A percentile compares a stretch with the other conserved stretches of the same genome.
phyloP scores from a whole-genome alignment of 2,329 filamentous ascomycete species.

The Aspergillus ruber region DNA sequence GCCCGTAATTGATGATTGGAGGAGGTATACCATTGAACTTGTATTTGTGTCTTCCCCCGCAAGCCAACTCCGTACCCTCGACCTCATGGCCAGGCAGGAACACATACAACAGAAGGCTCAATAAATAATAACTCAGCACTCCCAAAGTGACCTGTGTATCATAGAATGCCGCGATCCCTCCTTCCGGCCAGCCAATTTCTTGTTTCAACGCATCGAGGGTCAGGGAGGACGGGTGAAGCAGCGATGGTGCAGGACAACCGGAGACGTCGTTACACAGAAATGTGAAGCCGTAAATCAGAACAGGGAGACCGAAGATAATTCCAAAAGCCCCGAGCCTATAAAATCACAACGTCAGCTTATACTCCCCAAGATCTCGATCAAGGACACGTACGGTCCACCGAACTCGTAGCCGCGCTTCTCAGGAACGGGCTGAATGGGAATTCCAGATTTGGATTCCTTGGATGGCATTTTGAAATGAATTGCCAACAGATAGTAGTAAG shows the following conservation, averaged over 20 bases:
- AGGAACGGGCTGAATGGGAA: constrained; percentile 30
- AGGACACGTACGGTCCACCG: constrained; percentile 38
- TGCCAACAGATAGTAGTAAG: neutral
- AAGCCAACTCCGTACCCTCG: constrained; percentile 63
- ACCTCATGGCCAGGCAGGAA: constrained; percentile 67
- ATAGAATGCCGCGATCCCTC: constrained; percentile 64
- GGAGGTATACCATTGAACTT: constrained; percentile 62
- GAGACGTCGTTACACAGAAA: constrained; percentile 87
- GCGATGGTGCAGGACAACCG: constrained; percentile 79
- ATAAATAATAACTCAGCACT: constrained; percentile 68
- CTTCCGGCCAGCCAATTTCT: constrained; percentile 73
- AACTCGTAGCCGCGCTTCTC: constrained; percentile 44
- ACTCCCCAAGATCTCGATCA: neutral
- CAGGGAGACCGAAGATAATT: constrained; percentile 73
- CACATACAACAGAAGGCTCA: constrained; percentile 68
- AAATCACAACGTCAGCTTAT: constrained; percentile 9
- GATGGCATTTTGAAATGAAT: constrained; percentile 20
- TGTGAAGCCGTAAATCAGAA: constrained; percentile 68
- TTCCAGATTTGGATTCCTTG: constrained; percentile 26
- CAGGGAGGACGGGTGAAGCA: constrained; percentile 66
- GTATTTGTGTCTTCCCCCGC: constrained; percentile 72
- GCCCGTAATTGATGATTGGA: too few species aligned
- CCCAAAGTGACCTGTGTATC: constrained; percentile 65
- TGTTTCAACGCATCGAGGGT: constrained; percentile 65
- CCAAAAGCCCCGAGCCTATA: constrained; percentile 65